Evolutionary conservation across 2,329 filamentous ascomycete genomes (phyloP).

Genomic region (Hirsutella rhossiliensis): DNA sequence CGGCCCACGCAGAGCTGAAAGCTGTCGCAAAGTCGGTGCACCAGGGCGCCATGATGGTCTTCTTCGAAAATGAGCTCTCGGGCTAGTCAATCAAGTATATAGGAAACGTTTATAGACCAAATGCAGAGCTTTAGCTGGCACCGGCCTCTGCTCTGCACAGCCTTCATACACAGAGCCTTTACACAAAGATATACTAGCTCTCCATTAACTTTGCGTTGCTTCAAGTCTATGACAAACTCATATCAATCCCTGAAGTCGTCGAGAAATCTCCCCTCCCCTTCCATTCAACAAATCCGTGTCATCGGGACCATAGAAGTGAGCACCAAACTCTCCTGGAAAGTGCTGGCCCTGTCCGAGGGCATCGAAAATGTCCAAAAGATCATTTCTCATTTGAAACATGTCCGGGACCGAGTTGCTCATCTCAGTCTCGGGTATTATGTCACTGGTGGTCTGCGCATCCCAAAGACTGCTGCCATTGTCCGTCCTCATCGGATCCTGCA

Average conservation of each 20-base stretch:
- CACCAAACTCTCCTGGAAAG: conserved; percentile 6
- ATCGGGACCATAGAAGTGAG: conserved; percentile 5
- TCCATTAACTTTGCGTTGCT: too few species aligned
- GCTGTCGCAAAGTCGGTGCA: conserved; percentile 17
- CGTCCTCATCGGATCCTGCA: not conserved
- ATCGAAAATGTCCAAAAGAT: conserved; percentile 23
- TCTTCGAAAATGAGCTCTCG: conserved; percentile 22
- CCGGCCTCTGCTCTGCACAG: too few species aligned
- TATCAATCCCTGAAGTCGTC: conserved; percentile 21
- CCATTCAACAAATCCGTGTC: conserved; percentile 5
- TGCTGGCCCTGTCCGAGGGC: conserved; percentile 18
- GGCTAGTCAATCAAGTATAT: not conserved
- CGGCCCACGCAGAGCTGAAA: conserved; percentile 18
- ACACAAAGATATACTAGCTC: not conserved
- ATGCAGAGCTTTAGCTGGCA: too few species aligned
- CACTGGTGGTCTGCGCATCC: not conserved
- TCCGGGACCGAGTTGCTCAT: conserved; percentile 12
- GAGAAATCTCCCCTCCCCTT: conserved; percentile 16
- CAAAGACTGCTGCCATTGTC: not conserved
- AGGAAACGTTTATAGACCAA: not conserved
- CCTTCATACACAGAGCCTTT: not conserved
- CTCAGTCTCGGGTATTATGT: conserved; percentile 4
- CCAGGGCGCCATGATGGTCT: conserved; percentile 37
- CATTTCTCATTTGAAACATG: conserved; percentile 21
- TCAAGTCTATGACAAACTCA: not conserved